These are phyloP conservation scores for Aspergillus spinulosporus DNA, from an alignment of 2,329 filamentous ascomycete genomes.

Conservation along the genomic window DNA sequence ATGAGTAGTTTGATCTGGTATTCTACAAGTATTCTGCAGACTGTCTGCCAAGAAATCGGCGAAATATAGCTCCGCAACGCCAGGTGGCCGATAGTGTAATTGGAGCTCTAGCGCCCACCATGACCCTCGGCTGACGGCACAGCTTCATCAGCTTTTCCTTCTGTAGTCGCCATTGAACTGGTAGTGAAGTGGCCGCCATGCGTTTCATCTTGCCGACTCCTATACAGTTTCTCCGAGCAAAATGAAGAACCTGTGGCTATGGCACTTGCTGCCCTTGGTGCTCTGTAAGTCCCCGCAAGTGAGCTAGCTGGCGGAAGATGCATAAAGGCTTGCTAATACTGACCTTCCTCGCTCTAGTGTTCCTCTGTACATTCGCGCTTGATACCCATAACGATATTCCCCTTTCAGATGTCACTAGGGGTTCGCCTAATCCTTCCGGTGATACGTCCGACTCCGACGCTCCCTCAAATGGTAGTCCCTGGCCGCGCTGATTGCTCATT, in stretches of 20 bases:
- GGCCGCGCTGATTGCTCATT: slow-evolving; percentile 2
- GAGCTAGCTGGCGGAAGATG: not conserved
- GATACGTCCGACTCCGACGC: slow-evolving; percentile 20
- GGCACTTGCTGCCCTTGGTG: slow-evolving; percentile 35
- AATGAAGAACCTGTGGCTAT: slow-evolving; percentile 37
- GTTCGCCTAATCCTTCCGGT: slow-evolving; percentile 25
- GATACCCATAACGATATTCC: slow-evolving; percentile 24
- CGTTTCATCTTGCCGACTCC: slow-evolving; percentile 28
- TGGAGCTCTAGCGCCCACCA: slow-evolving; percentile 4
- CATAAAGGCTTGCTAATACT: slow-evolving; percentile 5
- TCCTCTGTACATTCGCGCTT: slow-evolving; percentile 33
- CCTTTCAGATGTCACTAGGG: slow-evolving; percentile 21
- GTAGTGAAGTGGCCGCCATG: slow-evolving; percentile 33
- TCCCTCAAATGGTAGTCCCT: slow-evolving; percentile 32
- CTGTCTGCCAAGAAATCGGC: slow-evolving; percentile 24
- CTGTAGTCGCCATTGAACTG: not conserved
- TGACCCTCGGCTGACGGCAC: not conserved
- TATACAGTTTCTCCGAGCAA: slow-evolving; percentile 28
- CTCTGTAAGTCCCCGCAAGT: slow-evolving; percentile 31
- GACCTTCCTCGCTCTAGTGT: slow-evolving; percentile 26
- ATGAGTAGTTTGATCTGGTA: not conserved
- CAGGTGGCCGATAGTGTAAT: slow-evolving; percentile 36
- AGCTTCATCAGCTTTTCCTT: not conserved
- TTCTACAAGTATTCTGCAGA: no score
- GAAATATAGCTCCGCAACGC: slow-evolving; percentile 41